Evolutionary conservation across 2,329 filamentous ascomycete genomes (phyloP), one percentile per base, ranked within the genome.

Genomic region (Colletotrichum kahawae): DNA sequence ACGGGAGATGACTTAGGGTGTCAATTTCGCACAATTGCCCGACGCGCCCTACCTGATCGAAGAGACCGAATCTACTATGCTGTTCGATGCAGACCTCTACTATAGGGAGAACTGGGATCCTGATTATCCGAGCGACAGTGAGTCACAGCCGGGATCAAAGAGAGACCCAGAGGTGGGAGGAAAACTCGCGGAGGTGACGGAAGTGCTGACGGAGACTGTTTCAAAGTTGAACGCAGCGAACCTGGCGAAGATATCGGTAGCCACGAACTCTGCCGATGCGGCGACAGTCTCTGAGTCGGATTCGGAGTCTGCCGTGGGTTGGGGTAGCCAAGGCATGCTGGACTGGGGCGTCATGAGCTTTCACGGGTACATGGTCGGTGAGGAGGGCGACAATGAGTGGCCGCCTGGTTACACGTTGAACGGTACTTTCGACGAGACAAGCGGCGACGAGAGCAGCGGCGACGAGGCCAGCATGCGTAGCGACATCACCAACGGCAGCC

Each of bases 1-100:
- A 80, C 82, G 83, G 78, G 85, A 87, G 80, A 87, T 87, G 86
- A 82, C 84, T 80, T 87, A 87, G 85, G 80, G 82, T 78, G 83
- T 84, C 85, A 84, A 85, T 78, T 83, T 79, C 78, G 80, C 76
- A 77, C 77, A 70, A 77, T 80, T 72, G 79, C 76, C 75, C 38
- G 75, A 81, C 63, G 74, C 77, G 70, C 83, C 83, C 43, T 86
- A 85, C 75, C 71, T 36, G 13, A 62, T 71, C 54, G 62, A 74
- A 48, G 36, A 67, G 34, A 57, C 36, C 12, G 60, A 57, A 24
- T n/a, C 54, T 18, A 72, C 72, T 29, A 62, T 54, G 33, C 36
- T 43, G n/a, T 68, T 31, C 38, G 54, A 74, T 38, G 69, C 72
- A 14, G 62, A 60, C 14, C 43, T 67, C n/a, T 67, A 24, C 27